These are phyloP conservation scores for Maudiozyma humilis DNA, from an alignment of 1,139 yeast species.

Conservation along the genomic window DNA sequence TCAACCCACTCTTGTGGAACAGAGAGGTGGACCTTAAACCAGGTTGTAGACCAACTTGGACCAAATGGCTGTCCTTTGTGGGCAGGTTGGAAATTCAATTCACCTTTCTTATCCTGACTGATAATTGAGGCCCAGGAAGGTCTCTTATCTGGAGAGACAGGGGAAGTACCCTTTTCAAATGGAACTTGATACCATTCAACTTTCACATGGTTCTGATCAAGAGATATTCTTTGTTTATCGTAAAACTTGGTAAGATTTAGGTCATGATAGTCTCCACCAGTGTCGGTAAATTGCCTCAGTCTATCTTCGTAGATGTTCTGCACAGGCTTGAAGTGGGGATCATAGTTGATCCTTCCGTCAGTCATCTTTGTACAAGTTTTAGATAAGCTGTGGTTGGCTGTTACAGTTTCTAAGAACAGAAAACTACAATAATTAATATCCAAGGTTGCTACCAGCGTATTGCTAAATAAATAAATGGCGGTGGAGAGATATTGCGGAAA, in stretches of 20 bases:
- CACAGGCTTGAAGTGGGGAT: constrained; percentile 78
- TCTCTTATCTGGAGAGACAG: constrained; percentile 37
- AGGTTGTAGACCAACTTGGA: constrained; percentile 94
- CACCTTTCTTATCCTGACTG: constrained; percentile 28
- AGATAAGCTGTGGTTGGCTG: too few relatives aligned
- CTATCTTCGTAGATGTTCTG: constrained; percentile 71
- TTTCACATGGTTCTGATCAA: constrained; percentile 24
- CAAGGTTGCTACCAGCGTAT: background rate
- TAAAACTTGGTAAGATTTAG: constrained; percentile 80
- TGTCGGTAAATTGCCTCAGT: constrained; percentile 68
- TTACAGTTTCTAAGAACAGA: background rate
- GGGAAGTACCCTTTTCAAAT: constrained; percentile 27
- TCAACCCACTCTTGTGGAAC: constrained; percentile 56
- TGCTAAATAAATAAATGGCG: too few relatives aligned
- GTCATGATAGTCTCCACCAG: constrained; percentile 59
- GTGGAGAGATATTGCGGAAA: too few relatives aligned
- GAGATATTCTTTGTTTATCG: constrained; percentile 44
- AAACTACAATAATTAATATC: background rate
- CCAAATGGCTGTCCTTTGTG: constrained; percentile 74
- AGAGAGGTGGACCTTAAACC: constrained; percentile 66
- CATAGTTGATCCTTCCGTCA: constrained; percentile 37
- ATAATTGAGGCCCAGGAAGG: constrained; percentile 72
- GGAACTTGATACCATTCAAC: constrained; percentile 31
- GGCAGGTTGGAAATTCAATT: constrained; percentile 40
- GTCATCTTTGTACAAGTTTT: constrained; percentile 7